These are phyloP conservation scores for Juncus inflexus DNA, from an alignment of 176 grass and related monocot genomes.

Conservation along the genomic window DNA sequence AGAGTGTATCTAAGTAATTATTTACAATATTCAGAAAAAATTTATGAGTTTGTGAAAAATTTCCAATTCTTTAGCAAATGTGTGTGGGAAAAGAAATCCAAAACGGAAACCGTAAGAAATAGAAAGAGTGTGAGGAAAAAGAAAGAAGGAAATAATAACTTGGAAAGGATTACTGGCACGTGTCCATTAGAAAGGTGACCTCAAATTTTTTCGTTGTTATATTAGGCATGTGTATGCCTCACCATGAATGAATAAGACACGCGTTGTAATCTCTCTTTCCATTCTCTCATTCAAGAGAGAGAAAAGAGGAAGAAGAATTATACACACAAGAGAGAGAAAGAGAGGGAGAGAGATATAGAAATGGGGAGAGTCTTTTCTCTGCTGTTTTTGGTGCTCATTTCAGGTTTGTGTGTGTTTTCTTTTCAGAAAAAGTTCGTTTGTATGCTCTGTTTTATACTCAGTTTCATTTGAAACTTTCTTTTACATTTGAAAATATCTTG, in stretches of 20 bases:
- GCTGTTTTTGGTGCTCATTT: conserved; percentile 35
- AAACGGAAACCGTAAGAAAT: background rate
- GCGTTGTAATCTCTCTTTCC: background rate
- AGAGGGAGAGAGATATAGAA: conserved; percentile 7
- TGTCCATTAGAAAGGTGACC: background rate
- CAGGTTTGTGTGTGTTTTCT: conserved; percentile 23
- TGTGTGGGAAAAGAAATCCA: background rate
- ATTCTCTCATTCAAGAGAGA: background rate
- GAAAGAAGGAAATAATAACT: background rate
- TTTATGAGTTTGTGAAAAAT: too few relatives aligned
- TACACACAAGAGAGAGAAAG: background rate
- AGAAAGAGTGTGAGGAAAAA: background rate
- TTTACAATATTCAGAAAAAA: too few relatives aligned
- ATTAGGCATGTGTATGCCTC: background rate
- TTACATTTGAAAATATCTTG: background rate
- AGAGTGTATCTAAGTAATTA: too few relatives aligned
- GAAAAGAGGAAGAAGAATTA: background rate
- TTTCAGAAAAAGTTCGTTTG: conserved; percentile 1
- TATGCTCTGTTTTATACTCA: background rate
- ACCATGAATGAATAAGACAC: conserved; percentile 13
- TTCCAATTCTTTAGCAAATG: background rate
- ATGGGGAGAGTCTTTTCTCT: conserved; percentile 22
- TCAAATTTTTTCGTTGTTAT: background rate
- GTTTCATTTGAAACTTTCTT: background rate
- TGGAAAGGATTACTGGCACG: background rate